Percentiles rank a stretch among this genome's conserved stretches.
These are phyloP conservation scores for Torrubiella hemipterigena DNA, from an alignment of 2,329 filamentous ascomycete genomes.

Conservation along the genomic window DNA sequence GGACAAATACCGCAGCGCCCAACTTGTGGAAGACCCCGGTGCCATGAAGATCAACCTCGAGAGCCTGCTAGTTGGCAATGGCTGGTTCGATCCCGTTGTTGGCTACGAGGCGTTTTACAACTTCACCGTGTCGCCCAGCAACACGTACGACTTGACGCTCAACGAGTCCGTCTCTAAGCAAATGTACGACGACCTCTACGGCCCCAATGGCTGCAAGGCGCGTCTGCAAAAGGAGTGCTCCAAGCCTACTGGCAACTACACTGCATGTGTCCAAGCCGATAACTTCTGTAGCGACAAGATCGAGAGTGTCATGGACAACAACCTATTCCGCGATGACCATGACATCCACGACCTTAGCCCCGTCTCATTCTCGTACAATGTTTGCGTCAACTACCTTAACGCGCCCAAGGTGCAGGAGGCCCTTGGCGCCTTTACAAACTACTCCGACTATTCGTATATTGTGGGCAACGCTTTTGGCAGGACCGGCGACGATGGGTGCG, in stretches of 20 bases:
- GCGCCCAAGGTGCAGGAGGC: conserved; percentile 38
- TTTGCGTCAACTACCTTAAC: conserved; percentile 48
- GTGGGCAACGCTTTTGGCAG: conserved; percentile 29
- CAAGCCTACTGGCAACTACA: conserved; percentile 16
- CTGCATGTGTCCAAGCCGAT: conserved; percentile 38
- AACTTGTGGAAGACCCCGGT: conserved; percentile 45
- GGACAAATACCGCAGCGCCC: conserved; percentile 34
- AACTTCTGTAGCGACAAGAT: conserved; percentile 27
- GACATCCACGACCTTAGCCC: conserved; percentile 43
- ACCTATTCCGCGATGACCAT: conserved; percentile 43
- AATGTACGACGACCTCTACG: conserved; percentile 46
- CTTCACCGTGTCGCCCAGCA: conserved; percentile 24
- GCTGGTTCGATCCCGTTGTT: conserved; percentile 47
- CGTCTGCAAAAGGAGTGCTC: conserved; percentile 3
- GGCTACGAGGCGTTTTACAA: conserved; percentile 40
- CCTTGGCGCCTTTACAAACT: conserved; percentile 48
- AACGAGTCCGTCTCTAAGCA: conserved; percentile 1
- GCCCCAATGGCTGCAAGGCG: conserved; percentile 25
- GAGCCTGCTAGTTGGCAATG: conserved; percentile 54
- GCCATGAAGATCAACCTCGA: conserved; percentile 35
- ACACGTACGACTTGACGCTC: conserved; percentile 2
- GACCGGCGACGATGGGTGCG: conserved; percentile 37
- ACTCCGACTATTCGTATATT: conserved; percentile 30
- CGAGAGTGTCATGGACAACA: conserved; percentile 36
- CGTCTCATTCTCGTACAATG: conserved; percentile 45